Evolutionary conservation across 352 stramenopile species (phyloP).

Genomic region (Pythium phragmitis): DNA sequence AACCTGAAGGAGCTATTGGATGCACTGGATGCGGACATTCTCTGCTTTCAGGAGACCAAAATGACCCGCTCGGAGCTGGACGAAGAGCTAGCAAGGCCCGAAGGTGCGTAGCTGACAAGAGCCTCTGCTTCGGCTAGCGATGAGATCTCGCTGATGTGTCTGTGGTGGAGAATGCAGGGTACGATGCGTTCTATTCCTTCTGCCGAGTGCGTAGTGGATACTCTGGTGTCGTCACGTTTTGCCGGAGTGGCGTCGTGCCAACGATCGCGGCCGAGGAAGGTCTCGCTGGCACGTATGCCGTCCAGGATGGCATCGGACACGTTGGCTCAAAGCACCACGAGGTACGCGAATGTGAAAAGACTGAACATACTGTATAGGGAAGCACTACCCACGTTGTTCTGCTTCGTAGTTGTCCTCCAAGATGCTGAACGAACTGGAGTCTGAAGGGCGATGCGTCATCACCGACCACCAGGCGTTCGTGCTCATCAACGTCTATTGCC

Average conservation of each 20-base stretch:
- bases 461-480: conserved; percentile 89
- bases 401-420: conserved; percentile 45
- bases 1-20: conserved; percentile 53
- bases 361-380: background rate
- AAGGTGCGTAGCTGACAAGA: conserved; percentile 28
- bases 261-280: conserved; percentile 72
- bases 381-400: background rate
- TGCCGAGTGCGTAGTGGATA: conserved; percentile 64
- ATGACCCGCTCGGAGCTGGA: conserved; percentile 81
- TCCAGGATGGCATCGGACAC: conserved; percentile 57
- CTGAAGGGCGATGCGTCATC: conserved; percentile 83
- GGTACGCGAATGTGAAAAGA: conserved; percentile 22
- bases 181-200: conserved; percentile 86
- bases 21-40: conserved; percentile 59
- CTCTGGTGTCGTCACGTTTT: conserved; percentile 79
- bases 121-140: background rate
- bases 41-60: conserved; percentile 88
- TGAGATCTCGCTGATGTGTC: conserved; percentile 1
- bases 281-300: conserved; percentile 58
- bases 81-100: conserved; percentile 65
- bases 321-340: conserved; percentile 46
- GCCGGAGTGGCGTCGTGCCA: conserved; percentile 39
- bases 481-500: conserved; percentile 89
- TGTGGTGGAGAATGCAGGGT: conserved; percentile 33
- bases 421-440: conserved; percentile 60